phyloP scores from a whole-genome alignment of 495 filamentous ascomycete genomes.

The Aspergillus homomorphus region DNA sequence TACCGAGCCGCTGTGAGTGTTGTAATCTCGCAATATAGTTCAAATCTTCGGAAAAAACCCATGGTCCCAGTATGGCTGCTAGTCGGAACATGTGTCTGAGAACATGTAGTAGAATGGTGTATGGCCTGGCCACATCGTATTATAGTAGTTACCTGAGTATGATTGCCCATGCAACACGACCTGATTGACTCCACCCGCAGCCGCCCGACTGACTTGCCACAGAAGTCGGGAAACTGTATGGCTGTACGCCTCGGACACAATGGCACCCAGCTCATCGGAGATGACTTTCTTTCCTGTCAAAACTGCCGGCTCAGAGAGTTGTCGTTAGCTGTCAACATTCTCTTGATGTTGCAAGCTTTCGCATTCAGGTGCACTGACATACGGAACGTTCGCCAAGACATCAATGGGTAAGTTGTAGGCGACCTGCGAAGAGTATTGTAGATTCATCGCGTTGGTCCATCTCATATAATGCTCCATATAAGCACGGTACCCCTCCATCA shows the following conservation, averaged over 20 bases:
- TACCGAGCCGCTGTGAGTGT: constrained; percentile 36
- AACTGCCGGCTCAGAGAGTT: constrained; percentile 45
- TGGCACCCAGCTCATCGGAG: constrained; percentile 41
- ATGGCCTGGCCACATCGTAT: constrained; percentile 49
- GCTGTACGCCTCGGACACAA: constrained; percentile 26
- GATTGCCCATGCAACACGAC: constrained; percentile 46
- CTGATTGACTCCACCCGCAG: constrained; percentile 43
- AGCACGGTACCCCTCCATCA: constrained; percentile 32
- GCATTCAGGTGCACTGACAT: constrained; percentile 45
- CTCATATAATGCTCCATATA: constrained; percentile 31
- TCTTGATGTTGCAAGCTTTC: constrained; percentile 43
- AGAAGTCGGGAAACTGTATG: constrained; percentile 27
- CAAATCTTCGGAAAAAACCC: constrained; percentile 33
- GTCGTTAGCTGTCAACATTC: constrained; percentile 43
- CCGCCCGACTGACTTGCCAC: constrained; percentile 27
- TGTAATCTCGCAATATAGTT: constrained; percentile 40
- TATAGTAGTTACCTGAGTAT: constrained; percentile 37
- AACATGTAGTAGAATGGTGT: constrained; percentile 44
- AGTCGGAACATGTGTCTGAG: constrained; percentile 40
- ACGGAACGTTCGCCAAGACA: constrained; percentile 39
- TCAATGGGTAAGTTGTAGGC: constrained; percentile 49
- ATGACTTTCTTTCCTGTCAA: constrained; percentile 35
- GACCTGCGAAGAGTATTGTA: constrained; percentile 44
- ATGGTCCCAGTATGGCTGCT: constrained; percentile 45
- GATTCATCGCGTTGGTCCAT: constrained; percentile 35